Evolutionary conservation across 345 rosid genomes (phyloP).

Genomic region (Eutrema japonicum): DNA sequence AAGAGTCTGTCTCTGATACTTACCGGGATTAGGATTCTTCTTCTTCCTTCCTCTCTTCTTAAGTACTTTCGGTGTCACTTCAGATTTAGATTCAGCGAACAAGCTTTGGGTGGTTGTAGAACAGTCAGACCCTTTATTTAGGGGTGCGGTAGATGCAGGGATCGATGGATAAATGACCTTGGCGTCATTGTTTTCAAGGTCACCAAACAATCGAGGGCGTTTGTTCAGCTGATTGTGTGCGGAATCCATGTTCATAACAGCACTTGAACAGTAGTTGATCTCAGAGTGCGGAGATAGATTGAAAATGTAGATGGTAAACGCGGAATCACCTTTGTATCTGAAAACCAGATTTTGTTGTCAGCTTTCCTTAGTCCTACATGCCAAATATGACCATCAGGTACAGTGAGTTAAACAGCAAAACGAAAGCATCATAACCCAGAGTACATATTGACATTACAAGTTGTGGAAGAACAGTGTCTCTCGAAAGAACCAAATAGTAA

Average conservation of each 20-base stretch:
- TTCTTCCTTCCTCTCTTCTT: constrained; percentile 75
- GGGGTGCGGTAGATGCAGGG: constrained; percentile 36
- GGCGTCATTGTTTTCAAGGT: constrained; percentile 58
- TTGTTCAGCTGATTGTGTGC: constrained; percentile 51
- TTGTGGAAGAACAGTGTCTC: not conserved
- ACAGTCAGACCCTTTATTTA: constrained; percentile 47
- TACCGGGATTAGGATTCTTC: constrained; percentile 66
- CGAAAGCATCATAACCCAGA: constrained; percentile 36
- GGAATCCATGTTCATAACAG: constrained; percentile 37
- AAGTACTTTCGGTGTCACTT: constrained; percentile 47
- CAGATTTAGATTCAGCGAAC: constrained; percentile 49
- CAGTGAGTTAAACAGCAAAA: constrained; percentile 62
- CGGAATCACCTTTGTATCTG: not conserved
- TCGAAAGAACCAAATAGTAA: no score
- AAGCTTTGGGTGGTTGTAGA: constrained; percentile 56
- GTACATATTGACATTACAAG: not conserved
- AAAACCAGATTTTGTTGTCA: constrained; percentile 64
- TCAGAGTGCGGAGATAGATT: constrained; percentile 53
- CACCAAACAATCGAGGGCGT: constrained; percentile 66
- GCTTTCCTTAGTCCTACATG: constrained; percentile 69
- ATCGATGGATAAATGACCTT: constrained; percentile 41
- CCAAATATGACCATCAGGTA: constrained; percentile 70
- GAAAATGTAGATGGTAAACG: constrained; percentile 54
- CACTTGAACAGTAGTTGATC: constrained; percentile 52
- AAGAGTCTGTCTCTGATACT: constrained; percentile 36